Conservation (phyloP, 352 stramenopile genomes). For the Stramenopiles sp. region DNA sequence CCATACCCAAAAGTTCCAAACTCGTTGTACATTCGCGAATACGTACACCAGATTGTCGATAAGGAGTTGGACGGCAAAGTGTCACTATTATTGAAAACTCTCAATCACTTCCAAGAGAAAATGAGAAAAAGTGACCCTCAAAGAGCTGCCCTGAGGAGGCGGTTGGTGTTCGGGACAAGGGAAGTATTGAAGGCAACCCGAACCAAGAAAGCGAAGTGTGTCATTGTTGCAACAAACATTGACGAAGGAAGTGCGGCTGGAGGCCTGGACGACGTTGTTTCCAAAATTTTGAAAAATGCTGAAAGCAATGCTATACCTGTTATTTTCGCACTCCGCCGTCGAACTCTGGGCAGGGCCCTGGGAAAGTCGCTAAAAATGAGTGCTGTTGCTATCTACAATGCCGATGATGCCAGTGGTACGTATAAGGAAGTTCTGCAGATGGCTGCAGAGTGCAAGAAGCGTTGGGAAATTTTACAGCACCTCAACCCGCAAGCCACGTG, state of each 20-base stretch:
- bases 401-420: slow-evolving; percentile 76
- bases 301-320: slow-evolving; percentile 30
- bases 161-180: slow-evolving; percentile 66
- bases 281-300: slow-evolving; percentile 51
- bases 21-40: slow-evolving; percentile 15
- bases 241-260: slow-evolving; percentile 38
- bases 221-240: slow-evolving; percentile 69
- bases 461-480: too few relatives aligned
- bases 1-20: slow-evolving; percentile 15
- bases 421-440: slow-evolving; percentile 19
- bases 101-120: slow-evolving; percentile 42
- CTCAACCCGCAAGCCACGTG: too few relatives aligned
- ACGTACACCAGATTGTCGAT: slow-evolving; percentile 23
- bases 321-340: slow-evolving; percentile 46
- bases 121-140: slow-evolving; percentile 36
- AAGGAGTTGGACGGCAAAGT: slow-evolving; percentile 23
- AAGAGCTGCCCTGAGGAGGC: slow-evolving; percentile 40
- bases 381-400: slow-evolving; percentile 76
- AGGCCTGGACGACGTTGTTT: slow-evolving; percentile 48
- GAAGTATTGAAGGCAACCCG: slow-evolving; percentile 64
- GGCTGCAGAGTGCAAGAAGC: not conserved
- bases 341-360: slow-evolving; percentile 63
- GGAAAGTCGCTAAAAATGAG: slow-evolving; percentile 77
- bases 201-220: slow-evolving; percentile 49
- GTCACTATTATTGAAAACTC: slow-evolving; percentile 24